Evolutionary conservation across 371 early-diverging fungal genomes (phyloP).

Genomic region (Batkoa obscura): DNA sequence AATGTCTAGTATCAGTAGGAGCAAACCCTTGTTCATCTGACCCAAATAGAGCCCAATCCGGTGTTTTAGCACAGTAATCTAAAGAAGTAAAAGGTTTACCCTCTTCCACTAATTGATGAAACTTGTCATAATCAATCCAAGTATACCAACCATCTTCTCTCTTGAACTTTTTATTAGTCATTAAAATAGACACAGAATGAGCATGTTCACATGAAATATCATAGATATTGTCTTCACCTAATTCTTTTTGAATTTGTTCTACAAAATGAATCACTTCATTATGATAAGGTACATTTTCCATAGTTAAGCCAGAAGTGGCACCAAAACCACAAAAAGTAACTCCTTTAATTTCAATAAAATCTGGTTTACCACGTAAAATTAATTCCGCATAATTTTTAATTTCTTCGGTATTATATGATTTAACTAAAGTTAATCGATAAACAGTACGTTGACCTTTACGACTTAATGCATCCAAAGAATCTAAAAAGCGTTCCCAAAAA

Average conservation of each 20-base stretch:
- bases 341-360: conserved; percentile 62
- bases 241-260: conserved; percentile 24
- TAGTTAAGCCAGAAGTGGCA: conserved; percentile 45
- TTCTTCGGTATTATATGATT: conserved; percentile 55
- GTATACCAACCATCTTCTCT: conserved; percentile 56
- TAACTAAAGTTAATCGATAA: conserved; percentile 59
- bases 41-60: conserved; percentile 61
- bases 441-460: conserved; percentile 54
- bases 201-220: conserved; percentile 57
- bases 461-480: conserved; percentile 38
- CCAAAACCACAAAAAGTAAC: conserved; percentile 51
- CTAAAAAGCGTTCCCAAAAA: conserved; percentile 65
- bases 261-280: conserved; percentile 56
- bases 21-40: conserved; percentile 53
- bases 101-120: conserved; percentile 40
- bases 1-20: conserved; percentile 47
- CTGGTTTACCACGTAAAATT: conserved; percentile 50
- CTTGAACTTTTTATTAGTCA: conserved; percentile 46
- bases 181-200: conserved; percentile 52
- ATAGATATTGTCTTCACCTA: conserved; percentile 30
- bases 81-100: conserved; percentile 40
- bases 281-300: conserved; percentile 57
- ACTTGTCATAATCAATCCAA: conserved; percentile 58
- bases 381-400: conserved; percentile 47
- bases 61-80: conserved; percentile 55